Percentiles rank a stretch among this genome's conserved stretches.
These are phyloP conservation scores for Cytospora piceae DNA, from an alignment of 2,329 filamentous ascomycete genomes.

Conservation along the genomic window DNA sequence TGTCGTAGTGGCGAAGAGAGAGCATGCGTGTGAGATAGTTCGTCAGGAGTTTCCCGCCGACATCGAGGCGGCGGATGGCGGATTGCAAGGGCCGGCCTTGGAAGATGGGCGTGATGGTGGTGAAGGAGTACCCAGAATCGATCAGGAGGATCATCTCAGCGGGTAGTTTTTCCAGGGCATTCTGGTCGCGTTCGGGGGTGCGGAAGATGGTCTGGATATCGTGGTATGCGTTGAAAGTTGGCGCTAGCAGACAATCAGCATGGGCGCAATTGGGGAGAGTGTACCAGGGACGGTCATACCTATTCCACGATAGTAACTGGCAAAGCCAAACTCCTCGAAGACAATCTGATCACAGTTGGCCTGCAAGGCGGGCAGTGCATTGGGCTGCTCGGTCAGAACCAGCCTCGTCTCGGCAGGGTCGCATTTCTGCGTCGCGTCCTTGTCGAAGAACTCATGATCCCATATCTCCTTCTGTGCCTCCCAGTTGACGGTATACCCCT, in stretches of 20 bases:
- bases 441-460: slow-evolving; percentile 84
- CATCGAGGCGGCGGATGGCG: slow-evolving; percentile 81
- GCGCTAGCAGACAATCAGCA: slow-evolving; percentile 50
- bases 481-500: slow-evolving; percentile 95
- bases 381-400: slow-evolving; percentile 83
- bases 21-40: slow-evolving; percentile 91
- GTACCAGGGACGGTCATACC: slow-evolving; percentile 50
- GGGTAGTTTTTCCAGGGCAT: slow-evolving; percentile 47
- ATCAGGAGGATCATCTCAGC: slow-evolving; percentile 85
- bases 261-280: neutral
- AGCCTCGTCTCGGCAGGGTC: slow-evolving; percentile 83
- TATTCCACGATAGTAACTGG: slow-evolving; percentile 77
- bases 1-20: slow-evolving; percentile 90
- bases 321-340: slow-evolving; percentile 96
- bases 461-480: slow-evolving; percentile 94
- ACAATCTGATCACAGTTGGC: slow-evolving; percentile 94
- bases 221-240: slow-evolving; percentile 80
- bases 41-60: slow-evolving; percentile 91
- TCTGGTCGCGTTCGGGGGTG: slow-evolving; percentile 53
- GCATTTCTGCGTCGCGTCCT: slow-evolving; percentile 67
- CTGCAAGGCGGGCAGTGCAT: slow-evolving; percentile 78
- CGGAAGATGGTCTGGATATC: slow-evolving; percentile 72
- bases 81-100: slow-evolving; percentile 79
- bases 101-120: slow-evolving; percentile 85
- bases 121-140: slow-evolving; percentile 92